These are phyloP conservation scores for Leccinum broughii DNA, from an alignment of 768 basidiomycete genomes.

Conservation along the genomic window DNA sequence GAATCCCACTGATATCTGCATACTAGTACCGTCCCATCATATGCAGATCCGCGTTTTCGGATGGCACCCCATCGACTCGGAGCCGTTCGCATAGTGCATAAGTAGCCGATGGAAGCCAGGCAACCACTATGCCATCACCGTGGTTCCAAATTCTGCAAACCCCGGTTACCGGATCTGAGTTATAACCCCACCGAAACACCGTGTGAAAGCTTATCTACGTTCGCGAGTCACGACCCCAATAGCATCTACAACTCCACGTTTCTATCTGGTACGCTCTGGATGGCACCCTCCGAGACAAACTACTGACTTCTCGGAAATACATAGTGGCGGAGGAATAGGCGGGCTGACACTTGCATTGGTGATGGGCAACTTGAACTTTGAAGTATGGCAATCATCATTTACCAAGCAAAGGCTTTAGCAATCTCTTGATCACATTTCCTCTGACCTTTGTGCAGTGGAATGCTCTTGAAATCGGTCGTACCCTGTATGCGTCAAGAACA, in stretches of 20 bases:
- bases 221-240: not conserved
- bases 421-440: not conserved
- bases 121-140: too few relatives aligned
- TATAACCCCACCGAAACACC: not conserved
- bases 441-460: conserved; percentile 64
- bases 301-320: too few relatives aligned
- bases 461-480: conserved; percentile 75
- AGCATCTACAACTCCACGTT: not conserved
- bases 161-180: not conserved
- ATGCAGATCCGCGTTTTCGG: not conserved
- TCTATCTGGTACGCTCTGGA: not conserved
- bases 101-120: too few relatives aligned
- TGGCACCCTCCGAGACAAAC: not conserved
- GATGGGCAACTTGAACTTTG: too few relatives aligned
- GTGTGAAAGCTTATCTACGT: not conserved
- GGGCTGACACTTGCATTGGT: too few relatives aligned
- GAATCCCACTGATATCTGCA: not conserved
- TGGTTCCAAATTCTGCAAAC: not conserved
- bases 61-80: not conserved
- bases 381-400: too few relatives aligned
- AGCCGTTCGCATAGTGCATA: too few relatives aligned
- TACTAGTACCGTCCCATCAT: not conserved
- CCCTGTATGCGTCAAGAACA: conserved; percentile 25
- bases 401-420: too few relatives aligned
- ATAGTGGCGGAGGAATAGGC: too few relatives aligned